Evolutionary conservation across 495 filamentous ascomycete species (phyloP), one percentile per base, ranked within the genome.

Genomic region (Lineolata rhizophorae): DNA sequence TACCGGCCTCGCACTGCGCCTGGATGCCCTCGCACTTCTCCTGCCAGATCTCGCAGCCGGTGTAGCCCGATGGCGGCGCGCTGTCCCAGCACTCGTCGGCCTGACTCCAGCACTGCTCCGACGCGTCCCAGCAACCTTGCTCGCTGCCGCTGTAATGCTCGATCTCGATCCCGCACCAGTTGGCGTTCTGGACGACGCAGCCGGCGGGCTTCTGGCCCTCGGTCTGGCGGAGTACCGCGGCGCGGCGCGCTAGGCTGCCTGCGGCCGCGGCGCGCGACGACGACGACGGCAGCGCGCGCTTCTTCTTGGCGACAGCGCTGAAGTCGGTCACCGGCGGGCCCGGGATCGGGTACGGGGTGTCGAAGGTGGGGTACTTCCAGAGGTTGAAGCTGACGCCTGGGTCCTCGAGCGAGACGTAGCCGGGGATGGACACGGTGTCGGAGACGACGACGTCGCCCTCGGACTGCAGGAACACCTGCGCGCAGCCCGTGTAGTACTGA

Each of bases 401-500:
- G 13, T 72, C 57, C 19, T 42, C 46, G 6, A 57, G 41, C 17
- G 52, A 36, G 32, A 76, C 60, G 38, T 76, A 60, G 2, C 71
- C 70, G 3, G 73, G 74, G 41, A 84, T 80, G 20, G 47, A 50
- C 32, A 75, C 70, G 2, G 49, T 64, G 39, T 44, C 41, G 36
- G 30, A 42, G 2, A 44, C 72, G 34, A 44, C 42, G 0, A 52
- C 37, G 14, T 49, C 55, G 12, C 58, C 62, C 8, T 40, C 47
- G 6, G 60, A 60, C 29, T 61, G 34, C 15, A 83, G 35, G 45
- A 62, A 74, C 15, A 81, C 48, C 49, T 85, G 77, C 0, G 68
- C 70, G 48, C 78, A 85, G 13, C 70, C 71, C 29, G 63, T 54
- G 42, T 67, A 77, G 47, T 71, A 72, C 43, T 72, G 66, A 6